A percentile compares a stretch with the other conserved stretches of the same genome.
These are phyloP conservation scores for Anaeramoeba ignava DNA, from an alignment of 78 protist genomes.

Conservation along the genomic window DNA sequence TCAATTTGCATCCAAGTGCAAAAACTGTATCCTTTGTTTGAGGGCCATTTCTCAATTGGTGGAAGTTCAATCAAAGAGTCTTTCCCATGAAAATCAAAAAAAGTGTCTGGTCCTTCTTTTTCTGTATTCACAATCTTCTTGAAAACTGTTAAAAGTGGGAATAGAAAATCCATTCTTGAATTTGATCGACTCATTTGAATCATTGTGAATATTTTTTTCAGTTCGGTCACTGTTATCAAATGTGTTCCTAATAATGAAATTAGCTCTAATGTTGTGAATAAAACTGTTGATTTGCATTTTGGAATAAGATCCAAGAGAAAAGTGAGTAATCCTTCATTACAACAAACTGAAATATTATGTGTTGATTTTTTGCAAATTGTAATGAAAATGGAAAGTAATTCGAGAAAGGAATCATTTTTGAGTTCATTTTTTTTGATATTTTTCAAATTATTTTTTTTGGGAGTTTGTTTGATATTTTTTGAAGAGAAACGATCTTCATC, in stretches of 20 bases:
- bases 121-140: background rate
- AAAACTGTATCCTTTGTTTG: conserved; percentile 21
- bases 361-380: background rate
- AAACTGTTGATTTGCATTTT: background rate
- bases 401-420: background rate
- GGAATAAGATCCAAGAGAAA: background rate
- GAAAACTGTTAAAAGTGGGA: background rate
- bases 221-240: background rate
- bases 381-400: background rate
- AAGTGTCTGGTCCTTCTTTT: conserved; percentile 23
- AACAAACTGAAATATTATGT: background rate
- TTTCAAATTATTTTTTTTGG: too few species aligned
- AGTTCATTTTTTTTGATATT: too few species aligned
- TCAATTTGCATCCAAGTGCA: conserved; percentile 25
- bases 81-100: conserved; percentile 26
- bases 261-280: background rate
- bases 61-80: conserved; percentile 7
- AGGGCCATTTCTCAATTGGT: conserved; percentile 7
- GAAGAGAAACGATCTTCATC: too few species aligned
- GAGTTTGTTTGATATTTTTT: too few species aligned
- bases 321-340: background rate
- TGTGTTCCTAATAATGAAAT: background rate
- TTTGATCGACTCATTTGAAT: background rate
- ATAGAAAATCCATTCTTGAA: background rate
- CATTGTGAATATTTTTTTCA: background rate